Base-by-base conservation (phyloP, 352 stramenopile species). In the Phytophthora pisi region DNA sequence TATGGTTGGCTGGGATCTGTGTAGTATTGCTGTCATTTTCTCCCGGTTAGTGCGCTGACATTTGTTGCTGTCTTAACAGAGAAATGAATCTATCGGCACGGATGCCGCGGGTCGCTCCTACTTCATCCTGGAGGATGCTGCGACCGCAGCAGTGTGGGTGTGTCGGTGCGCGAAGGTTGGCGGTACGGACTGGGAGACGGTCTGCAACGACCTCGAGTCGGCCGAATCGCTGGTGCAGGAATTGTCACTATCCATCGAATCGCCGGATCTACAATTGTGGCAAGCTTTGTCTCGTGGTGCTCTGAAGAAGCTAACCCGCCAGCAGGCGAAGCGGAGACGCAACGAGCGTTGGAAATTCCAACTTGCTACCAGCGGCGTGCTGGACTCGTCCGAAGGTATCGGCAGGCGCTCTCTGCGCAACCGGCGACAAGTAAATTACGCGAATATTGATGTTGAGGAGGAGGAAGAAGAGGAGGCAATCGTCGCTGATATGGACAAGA, bases 111-210 rank as follows among this genome's bases (percentile, higher is more conserved):
- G 77, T 49, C 79, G 81, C 20, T 79, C 58, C 1, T 90, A 91
- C 68, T 91, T 79, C 56, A 54, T 87, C 38, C 53, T 93, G 20
- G 84, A 93, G 57, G 83, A 93, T 69, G 66, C 77, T 13, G 64
- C 80, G 23, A 87, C 74, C n/a, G 80, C 69, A n/a, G 71, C 70
- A 0, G 69, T 79, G 18, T 91, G 84, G 84, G 49, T 93, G 0
- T 93, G 84, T 63, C 81, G 82, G 2, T 90, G 79, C 58, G 49
- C 73, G 0, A 67, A 64, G 24, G 45, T 70, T 31, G 73, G 75
- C 36, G 70, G 73, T 11, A 70, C 66, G 2, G 66, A 82, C 2
- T 93, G 84, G 82, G 79, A 91, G 65, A 90, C 82, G 0, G 78
- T 93, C 7, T 75, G 73, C 30, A 80, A 89, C 58, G 69, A 87